Evolutionary conservation across 371 early-diverging fungal genomes (phyloP).

Genomic region (Rhizopus arrhizus): DNA sequence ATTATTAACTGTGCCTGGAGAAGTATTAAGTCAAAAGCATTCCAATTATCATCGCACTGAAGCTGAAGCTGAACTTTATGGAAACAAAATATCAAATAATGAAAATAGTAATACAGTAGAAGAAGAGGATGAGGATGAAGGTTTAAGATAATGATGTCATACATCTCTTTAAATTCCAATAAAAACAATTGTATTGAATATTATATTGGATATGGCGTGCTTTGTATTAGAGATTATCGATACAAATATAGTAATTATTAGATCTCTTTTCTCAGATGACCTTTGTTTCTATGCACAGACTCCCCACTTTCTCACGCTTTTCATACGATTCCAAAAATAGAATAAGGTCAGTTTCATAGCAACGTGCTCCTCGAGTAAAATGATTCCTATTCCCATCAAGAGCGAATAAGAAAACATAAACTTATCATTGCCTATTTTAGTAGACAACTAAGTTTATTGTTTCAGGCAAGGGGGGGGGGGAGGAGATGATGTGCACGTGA

Average conservation of each 20-base stretch:
- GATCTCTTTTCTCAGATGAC: not conserved
- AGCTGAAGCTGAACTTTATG: not conserved
- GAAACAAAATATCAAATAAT: not conserved
- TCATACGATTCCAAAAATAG: not conserved
- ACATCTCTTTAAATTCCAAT: too few species aligned
- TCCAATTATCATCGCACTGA: not conserved
- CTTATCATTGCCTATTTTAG: constrained; percentile 25
- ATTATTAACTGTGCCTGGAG: constrained; percentile 56
- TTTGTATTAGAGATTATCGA: not conserved
- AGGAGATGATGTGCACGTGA: constrained; percentile 26
- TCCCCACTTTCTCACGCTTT: constrained; percentile 2
- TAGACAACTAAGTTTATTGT: constrained; percentile 6
- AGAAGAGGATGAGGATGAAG: not conserved
- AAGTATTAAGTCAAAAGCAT: constrained; percentile 28
- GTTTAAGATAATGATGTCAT: not conserved
- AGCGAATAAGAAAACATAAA: constrained; percentile 19
- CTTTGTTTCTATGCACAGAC: not conserved
- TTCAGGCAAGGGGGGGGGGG: constrained; percentile 28
- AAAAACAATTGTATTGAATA: too few species aligned
- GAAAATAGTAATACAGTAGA: not conserved
- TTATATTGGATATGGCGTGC: not conserved
- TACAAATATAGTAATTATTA: not conserved
- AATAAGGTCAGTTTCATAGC: not conserved
- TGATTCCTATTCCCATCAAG: not conserved
- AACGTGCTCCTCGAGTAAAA: constrained; percentile 3